Evolutionary conservation across 1,284 basidiomycete species (phyloP), one percentile per base, ranked within the genome.

Genomic region (Xanthoconium separans): DNA sequence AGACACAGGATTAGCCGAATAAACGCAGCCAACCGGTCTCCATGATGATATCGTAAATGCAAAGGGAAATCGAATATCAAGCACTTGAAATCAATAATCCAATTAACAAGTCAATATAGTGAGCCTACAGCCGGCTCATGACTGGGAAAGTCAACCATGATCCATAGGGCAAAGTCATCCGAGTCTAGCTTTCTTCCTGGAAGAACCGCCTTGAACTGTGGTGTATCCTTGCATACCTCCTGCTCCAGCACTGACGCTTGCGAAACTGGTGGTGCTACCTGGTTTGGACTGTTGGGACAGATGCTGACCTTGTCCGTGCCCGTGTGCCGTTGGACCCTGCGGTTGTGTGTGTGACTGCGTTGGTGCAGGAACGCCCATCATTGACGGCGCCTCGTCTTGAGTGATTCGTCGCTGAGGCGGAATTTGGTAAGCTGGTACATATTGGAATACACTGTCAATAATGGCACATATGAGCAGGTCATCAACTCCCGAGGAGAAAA

Each of bases 311-410:
- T 71, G 74, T 2, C 67, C 69, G 47, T 76, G 76, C 42, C 68
- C 64, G 44, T 73, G 75, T 22, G 48, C 64, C 59, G 73, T 58
- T 56, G 63, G 72, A 61, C 66, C 66, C 58, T 72, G 67, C 1
- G 68, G 66, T 57, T 72, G 74, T 15, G 70, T 72, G 48, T 70
- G 77, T 41, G 70, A 55, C 33, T 73, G 76, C 5, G 73, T 73
- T 30, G 59, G 30, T 61, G 81, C 73, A 24, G 81, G 78, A 20
- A 80, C 66, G 13, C 84, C 85, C 73, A 89, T 81, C 84, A 89
- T 88, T 0, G 85, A 87, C 0, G 87, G 87, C 6, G 86, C 87
- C 39, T 91, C 89, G 62, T 91, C 89, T 56, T 87, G 83, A 6
- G 87, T 86, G 54, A 91, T 87, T 22, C 87, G 81, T 27, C 88